A percentile compares a stretch with the other conserved stretches of the same genome.
These are phyloP conservation scores for Haematococcus sp. DNA, from an alignment of 139 green algal species.

Conservation along the genomic window DNA sequence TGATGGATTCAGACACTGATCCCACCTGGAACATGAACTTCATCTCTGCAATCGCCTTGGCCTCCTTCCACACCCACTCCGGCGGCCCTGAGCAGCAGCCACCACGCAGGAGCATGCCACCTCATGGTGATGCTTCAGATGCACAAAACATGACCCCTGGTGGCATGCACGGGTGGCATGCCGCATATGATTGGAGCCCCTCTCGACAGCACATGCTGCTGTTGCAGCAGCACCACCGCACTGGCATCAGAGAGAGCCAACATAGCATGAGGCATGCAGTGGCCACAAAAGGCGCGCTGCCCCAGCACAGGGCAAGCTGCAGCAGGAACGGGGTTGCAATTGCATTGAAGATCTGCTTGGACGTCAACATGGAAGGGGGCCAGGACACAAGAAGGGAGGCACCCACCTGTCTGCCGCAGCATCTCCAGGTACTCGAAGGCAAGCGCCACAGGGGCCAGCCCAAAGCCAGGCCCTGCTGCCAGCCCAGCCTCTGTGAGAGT, in stretches of 20 bases:
- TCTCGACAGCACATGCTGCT: background rate
- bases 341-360: too few species aligned
- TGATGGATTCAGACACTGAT: background rate
- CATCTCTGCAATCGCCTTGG: slow-evolving; percentile 70
- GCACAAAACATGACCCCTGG: background rate
- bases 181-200: too few species aligned
- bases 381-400: too few species aligned
- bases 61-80: slow-evolving; percentile 89
- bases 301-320: too few species aligned
- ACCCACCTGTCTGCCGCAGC: slow-evolving; percentile 57
- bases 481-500: slow-evolving; percentile 83
- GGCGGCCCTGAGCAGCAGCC: slow-evolving; percentile 43
- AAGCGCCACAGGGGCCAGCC: slow-evolving; percentile 62
- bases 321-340: too few species aligned
- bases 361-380: too few species aligned
- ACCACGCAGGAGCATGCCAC: too few species aligned
- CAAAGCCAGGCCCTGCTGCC: slow-evolving; percentile 59
- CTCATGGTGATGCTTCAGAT: too few species aligned
- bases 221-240: background rate
- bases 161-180: too few species aligned
- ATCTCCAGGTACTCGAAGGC: slow-evolving; percentile 87
- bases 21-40: slow-evolving; percentile 58
- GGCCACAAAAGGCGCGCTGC: too few species aligned
- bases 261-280: too few species aligned
- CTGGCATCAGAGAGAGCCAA: too few species aligned